Conservation (phyloP, 2,329 filamentous ascomycete species). For the Scedosporium boydii region DNA sequence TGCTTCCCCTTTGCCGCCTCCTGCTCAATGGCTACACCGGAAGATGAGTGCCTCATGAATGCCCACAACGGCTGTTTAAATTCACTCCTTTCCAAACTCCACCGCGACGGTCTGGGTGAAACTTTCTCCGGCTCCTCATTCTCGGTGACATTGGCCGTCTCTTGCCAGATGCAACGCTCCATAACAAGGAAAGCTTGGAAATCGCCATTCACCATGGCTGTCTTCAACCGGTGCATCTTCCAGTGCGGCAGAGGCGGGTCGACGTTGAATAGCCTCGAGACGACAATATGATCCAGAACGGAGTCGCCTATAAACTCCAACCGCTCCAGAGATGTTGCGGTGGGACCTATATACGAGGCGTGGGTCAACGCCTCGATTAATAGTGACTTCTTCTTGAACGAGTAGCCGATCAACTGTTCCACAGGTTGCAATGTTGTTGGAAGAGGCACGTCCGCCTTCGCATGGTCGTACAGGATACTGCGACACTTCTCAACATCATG, state of each 20-base stretch:
- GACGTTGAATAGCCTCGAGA: conserved; percentile 45
- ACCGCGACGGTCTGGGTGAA: too few species aligned
- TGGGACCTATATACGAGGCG: conserved; percentile 44
- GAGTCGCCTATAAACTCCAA: conserved; percentile 86
- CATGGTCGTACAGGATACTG: conserved; percentile 31
- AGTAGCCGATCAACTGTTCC: conserved; percentile 61
- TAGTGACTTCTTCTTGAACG: conserved; percentile 57
- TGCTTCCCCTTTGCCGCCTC: conserved; percentile 34
- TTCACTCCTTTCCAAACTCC: conserved; percentile 7
- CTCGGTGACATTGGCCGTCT: conserved; percentile 12
- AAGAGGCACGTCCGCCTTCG: conserved; percentile 23
- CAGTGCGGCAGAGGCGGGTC: conserved; percentile 32
- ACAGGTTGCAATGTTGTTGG: conserved; percentile 37
- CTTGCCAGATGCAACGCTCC: conserved; percentile 27
- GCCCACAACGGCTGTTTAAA: conserved; percentile 48
- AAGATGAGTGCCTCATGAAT: conserved; percentile 54
- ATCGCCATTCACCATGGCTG: conserved; percentile 69
- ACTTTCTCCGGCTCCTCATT: conserved; percentile 10
- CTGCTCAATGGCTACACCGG: conserved; percentile 37
- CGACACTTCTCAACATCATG: conserved; percentile 30
- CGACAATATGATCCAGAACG: conserved; percentile 69
- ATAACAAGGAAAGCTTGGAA: conserved; percentile 72
- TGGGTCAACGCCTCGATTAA: conserved; percentile 78
- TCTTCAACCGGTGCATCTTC: conserved; percentile 68
- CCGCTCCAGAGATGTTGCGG: conserved; percentile 47